Percentiles rank a stretch among this genome's conserved stretches.
These are phyloP conservation scores for Haplographium delicatum DNA, from an alignment of 495 filamentous ascomycete genomes.

Conservation along the genomic window DNA sequence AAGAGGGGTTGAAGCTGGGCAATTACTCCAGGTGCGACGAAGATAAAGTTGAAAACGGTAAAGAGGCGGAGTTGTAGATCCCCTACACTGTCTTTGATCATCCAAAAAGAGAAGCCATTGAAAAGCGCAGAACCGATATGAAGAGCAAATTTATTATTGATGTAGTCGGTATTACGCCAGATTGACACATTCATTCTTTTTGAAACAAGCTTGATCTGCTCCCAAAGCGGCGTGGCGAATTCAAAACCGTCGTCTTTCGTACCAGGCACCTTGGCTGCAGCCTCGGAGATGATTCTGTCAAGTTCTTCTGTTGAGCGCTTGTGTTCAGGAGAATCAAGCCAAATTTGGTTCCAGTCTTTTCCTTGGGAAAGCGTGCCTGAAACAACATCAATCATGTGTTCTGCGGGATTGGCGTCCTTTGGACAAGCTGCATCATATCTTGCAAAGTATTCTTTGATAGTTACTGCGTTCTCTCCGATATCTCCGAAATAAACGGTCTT, in stretches of 20 bases:
- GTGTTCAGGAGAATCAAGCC: constrained; percentile 36
- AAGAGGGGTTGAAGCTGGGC: constrained; percentile 64
- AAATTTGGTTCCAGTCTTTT: constrained; percentile 43
- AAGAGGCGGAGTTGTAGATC: constrained; percentile 35
- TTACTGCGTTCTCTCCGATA: constrained; percentile 29
- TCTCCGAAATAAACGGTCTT: constrained; percentile 52
- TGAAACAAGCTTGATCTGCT: constrained; percentile 33
- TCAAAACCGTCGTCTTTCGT: constrained; percentile 33
- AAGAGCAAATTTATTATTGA: constrained; percentile 38
- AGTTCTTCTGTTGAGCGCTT: constrained; percentile 40
- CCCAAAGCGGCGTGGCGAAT: constrained; percentile 40
- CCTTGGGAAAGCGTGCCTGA: constrained; percentile 31
- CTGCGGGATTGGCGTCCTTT: constrained; percentile 50
- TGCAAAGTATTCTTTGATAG: constrained; percentile 41
- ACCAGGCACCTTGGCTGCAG: constrained; percentile 21
- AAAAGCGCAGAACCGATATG: constrained; percentile 43
- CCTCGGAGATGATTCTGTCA: constrained; percentile 33
- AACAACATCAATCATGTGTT: constrained; percentile 51
- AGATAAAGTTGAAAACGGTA: constrained; percentile 34
- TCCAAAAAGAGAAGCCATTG: constrained; percentile 50
- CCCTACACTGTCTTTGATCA: constrained; percentile 25
- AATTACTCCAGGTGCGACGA: constrained; percentile 31
- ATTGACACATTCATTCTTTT: constrained; percentile 33
- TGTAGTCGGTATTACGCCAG: constrained; percentile 37
- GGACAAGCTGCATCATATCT: constrained; percentile 46